Base-by-base conservation (phyloP, 768 basidiomycete genomes). In the Tulasnella sp. region DNA sequence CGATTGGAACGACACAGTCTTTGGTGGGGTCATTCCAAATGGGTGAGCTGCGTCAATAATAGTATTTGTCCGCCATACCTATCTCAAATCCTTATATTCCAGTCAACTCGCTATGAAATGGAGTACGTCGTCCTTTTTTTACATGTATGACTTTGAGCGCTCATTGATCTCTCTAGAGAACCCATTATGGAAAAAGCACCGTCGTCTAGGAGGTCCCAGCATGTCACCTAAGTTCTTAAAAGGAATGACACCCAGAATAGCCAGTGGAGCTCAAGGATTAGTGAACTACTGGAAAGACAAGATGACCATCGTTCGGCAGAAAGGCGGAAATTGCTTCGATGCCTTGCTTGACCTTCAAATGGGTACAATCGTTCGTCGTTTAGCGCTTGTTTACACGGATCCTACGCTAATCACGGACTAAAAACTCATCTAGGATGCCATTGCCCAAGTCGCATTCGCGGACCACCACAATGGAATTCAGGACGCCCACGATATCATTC, bases 141-240 rank as follows among this genome's bases (percentile, higher is more conserved):
- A n/a, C n/a, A n/a, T n/a, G n/a, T n/a, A n/a, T n/a, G n/a, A n/a
- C n/a, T n/a, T n/a, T n/a, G n/a, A n/a, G n/a, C n/a, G n/a, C n/a
- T n/a, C n/a, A n/a, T n/a, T n/a, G n/a, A n/a, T n/a, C n/a, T n/a
- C n/a, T n/a, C n/a, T n/a, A n/a, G n/a, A n/a, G 2, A 34, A 47
- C 15, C 31, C 32, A 16, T 15, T 47, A 3, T 47, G 45, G 45
- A 29, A 34, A n/a, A 47, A 22, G 31, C 45, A 47, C 29, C 45
- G 45, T 22, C 45, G 45, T 3, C 32, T 47, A 16, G 35, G 31
- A 24, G 32, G 24, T 4, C 45, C 45, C 31, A 29, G 32, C 6
- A 31, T 47, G 4, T 31, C 45, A 13, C 35, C 45, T 9, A 47
- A 47, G n/a, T 47, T 33, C 19, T 34, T 47, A 13, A 29, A 34